Base-by-base conservation (phyloP, 208 protist genomes). In the Acanthamoeba lenticulata region DNA sequence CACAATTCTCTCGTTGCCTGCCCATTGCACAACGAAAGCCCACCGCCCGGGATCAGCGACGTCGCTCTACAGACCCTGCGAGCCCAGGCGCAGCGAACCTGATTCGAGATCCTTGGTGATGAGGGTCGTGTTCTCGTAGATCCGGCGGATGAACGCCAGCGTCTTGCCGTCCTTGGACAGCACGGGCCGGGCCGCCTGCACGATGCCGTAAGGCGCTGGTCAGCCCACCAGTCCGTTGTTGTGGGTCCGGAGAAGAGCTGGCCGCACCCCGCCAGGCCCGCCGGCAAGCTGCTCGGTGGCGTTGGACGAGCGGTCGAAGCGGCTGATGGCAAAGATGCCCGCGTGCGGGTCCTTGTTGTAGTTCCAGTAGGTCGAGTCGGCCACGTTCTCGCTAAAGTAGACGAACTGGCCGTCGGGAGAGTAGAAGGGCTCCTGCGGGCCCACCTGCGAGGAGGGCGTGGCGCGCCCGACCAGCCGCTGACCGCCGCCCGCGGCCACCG, bases 291-390 rank as follows among this genome's bases (percentile, higher is more conserved):
- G 38, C 49, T 44, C 36, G 3, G 85, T 36, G 24, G 32, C 27
- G 17, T 74, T 91, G 32, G 85, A 42, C 1, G 85, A 17, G 13
- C 65, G 5, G 85, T 91, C 21, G 62, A 91, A 13, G 34, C 85
- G 6, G 27, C 52, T 45, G 27, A 91, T 91, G 29, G 62, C 86
- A 27, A 77, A 92, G 52, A 92, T 92, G 52, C 89, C 89, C 27
- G 62, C 52, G 21, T 93, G 89, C 32, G 89, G 89, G 89, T 93
- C 38, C 69, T 93, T 93, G 89, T 79, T 81, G 89, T 93, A 93
- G 57, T 81, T 72, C 65, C 62, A 93, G 38, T 38, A 83, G 7
- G 29, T 55, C 29, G 44, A 34, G 45, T 93, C 60, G 0, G n/a
- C 45, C 17, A 29, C 60, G 27, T 69, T 93, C 32, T 93, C 19